Base-by-base conservation (phyloP, 768 basidiomycete species). In the Cystobasidium tubakii region DNA sequence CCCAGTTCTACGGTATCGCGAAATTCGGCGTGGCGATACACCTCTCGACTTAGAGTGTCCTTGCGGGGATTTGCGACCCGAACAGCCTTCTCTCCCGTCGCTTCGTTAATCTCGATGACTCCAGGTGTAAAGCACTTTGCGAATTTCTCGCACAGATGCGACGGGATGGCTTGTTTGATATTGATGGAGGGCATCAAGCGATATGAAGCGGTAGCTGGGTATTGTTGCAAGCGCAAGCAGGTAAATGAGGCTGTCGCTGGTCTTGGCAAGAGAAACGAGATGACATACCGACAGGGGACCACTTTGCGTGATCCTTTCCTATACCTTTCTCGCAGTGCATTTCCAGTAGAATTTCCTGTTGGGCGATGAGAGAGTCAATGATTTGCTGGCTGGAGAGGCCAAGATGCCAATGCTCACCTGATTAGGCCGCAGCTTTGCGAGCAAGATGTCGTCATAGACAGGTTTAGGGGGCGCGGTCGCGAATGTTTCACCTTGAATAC, bases 291-390 rank as follows among this genome's bases (percentile, higher is more conserved):
- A 98, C 96, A 34, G 96, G 93, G 73, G 87, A 91, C 81, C 91
- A 99, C 80, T 99, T 99, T 57, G 96, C 93, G 78, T 99, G 95
- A 75, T 94, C 92, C 78, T 90, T 90, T 19, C 93, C 93, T 19
- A 91, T 87, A 17, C 92, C 90, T 79, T 98, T 98, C 75, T 93
- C 84, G 25, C 92, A 94, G 79, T 98, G 93, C 71, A 94, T 78
- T 78, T 92, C 89, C 83, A 91, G 86, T 50, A 90, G 85, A 46
- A 99, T 83, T 63, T 85, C 84, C 81, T 82, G 74, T 31, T 12
- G 36, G 19, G 39, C 7, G 39, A 39, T 6, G 39, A 39, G 39
- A 6, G 39, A 39, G 15, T 39, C n/a, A 39, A 19, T 21, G 29
- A 23, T 23, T 27, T 27, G 15, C 36, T 62, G 15, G 10, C 7